phyloP scores from a whole-genome alignment of 768 basidiomycete genomes.

The Boletales sp. region DNA sequence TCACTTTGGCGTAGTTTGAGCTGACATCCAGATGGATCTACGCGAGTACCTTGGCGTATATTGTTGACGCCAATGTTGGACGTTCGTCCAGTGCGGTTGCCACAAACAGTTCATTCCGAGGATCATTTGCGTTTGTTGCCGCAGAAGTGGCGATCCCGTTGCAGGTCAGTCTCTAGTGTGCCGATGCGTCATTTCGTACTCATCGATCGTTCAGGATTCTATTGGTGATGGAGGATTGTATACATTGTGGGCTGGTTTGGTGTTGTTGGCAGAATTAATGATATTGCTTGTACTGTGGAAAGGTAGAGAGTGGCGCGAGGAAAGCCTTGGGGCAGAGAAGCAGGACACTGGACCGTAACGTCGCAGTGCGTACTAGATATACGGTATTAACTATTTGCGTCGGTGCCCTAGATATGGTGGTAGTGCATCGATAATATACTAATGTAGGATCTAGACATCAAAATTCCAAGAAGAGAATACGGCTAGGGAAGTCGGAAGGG shows the following conservation, averaged over 20 bases:
- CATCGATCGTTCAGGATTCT: conserved; percentile 41
- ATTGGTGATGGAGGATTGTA: conserved; percentile 84
- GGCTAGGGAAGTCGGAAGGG: no score
- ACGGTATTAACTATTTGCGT: no score
- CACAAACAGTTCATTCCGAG: conserved; percentile 72
- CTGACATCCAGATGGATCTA: conserved; percentile 48
- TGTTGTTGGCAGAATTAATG: conserved; percentile 50
- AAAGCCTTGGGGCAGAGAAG: conserved; percentile 42
- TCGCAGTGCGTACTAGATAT: no score
- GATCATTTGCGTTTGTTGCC: conserved; percentile 63
- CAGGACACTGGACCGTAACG: neutral
- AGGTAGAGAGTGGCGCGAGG: conserved; percentile 59
- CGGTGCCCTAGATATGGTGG: no score
- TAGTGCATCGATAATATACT: no score
- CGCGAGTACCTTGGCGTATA: conserved; percentile 72
- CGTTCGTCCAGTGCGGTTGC: conserved; percentile 76
- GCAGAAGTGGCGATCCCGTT: conserved; percentile 76
- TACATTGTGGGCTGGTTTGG: conserved; percentile 59
- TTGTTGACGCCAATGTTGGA: conserved; percentile 85
- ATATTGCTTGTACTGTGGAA: conserved; percentile 59
- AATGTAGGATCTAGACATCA: no score
- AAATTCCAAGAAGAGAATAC: no score
- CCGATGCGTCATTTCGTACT: neutral
- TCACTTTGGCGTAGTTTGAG: neutral
- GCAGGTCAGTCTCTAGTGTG: conserved; percentile 31